Evolutionary conservation across 495 filamentous ascomycete genomes (phyloP), one percentile per base, ranked within the genome.

Genomic region (Daldinia childiae): DNA sequence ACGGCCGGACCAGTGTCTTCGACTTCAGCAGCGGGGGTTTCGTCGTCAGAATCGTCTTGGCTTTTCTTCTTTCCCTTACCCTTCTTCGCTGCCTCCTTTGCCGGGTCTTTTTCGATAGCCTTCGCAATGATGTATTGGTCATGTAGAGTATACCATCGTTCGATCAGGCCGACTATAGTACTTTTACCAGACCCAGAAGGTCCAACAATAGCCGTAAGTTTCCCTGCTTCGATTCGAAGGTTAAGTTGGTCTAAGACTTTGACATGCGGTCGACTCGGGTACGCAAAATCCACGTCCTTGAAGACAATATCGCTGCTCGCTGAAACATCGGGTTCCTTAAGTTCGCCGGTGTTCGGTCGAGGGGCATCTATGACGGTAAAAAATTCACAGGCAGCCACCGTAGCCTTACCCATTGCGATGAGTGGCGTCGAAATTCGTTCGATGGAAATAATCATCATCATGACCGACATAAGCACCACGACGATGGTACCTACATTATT

Each of bases 171-270:
- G 27, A 98, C 91, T 17, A 98, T 92, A 0, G 94, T 98, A 69
- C 90, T 93, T 81, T 99, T 99, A 38, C 95, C 91, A 45, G 91
- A 92, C 15, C 91, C 91, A 17, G 92, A 93, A 11, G 94, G 88
- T 8, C 95, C 92, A 43, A 97, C 93, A 55, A 98, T 85, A n/a
- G 94, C 93, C 27, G 92, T 93, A 41, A 93, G 91, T 77, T 94
- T 92, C 14, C 94, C 94, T 6, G 93, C 89, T 38, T 87, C 85
- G 50, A 93, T 87, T 8, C 65, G 77, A 6, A 92, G 77, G 51
- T 82, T 84, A 34, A 92, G 78, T 15, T 86, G 78, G 66, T 85
- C 82, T 12, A 88, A 74, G 3, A 92, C 86, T 54, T 85, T 87
- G 50, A 89, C 83, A 58, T 90, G 85, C 1, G 90, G 86, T 27